phyloP scores from a whole-genome alignment of 208 protist genomes.

The Leishmania lainsoni region DNA sequence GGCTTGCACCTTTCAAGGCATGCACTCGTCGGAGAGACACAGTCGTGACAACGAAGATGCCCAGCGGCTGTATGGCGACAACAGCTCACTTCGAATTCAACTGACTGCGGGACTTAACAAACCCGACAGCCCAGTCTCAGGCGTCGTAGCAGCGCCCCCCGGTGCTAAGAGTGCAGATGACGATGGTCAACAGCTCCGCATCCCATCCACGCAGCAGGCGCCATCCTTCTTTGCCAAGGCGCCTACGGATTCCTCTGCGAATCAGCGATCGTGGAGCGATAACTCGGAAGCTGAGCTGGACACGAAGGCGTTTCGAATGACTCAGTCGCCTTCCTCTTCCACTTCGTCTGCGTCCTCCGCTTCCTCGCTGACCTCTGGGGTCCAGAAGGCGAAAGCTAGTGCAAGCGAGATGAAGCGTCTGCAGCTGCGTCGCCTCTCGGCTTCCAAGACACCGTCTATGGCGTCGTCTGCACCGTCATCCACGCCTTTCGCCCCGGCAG shows the following conservation, averaged over 20 bases:
- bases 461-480: neutral
- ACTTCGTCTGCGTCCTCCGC: neutral
- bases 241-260: neutral
- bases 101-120: constrained; percentile 10
- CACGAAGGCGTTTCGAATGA: constrained; percentile 6
- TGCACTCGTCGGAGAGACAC: constrained; percentile 5
- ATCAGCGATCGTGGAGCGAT: neutral
- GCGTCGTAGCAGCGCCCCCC: too few relatives aligned
- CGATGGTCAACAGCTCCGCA: neutral
- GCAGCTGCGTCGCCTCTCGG: neutral
- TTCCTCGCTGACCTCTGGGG: neutral
- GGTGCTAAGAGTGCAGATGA: neutral
- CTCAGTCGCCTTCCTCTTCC: constrained; percentile 26
- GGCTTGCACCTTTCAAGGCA: constrained; percentile 10
- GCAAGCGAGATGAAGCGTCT: neutral
- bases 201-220: constrained; percentile 8
- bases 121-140: neutral
- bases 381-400: neutral
- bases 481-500: neutral
- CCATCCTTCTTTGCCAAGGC: constrained; percentile 25
- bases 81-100: constrained; percentile 17
- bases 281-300: neutral
- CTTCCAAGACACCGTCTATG: constrained; percentile 6
- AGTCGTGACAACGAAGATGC: neutral
- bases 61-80: neutral